These are phyloP conservation scores for Trametes polyzona DNA, from an alignment of 1,284 basidiomycete genomes.

Conservation along the genomic window DNA sequence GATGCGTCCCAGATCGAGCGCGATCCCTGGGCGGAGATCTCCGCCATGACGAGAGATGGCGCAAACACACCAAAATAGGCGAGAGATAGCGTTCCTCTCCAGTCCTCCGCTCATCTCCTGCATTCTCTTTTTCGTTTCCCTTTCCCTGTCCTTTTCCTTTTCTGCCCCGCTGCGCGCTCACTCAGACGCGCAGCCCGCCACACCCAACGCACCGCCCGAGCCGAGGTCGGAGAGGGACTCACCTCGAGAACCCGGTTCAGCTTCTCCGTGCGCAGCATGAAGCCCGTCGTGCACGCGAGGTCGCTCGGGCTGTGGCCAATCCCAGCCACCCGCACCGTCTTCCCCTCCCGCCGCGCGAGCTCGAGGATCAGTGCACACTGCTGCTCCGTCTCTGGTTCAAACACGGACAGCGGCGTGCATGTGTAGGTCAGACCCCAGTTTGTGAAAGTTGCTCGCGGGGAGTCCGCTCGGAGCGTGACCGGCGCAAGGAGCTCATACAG, in stretches of 20 bases:
- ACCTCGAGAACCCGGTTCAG: conserved; percentile 77
- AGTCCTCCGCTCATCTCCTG: background rate
- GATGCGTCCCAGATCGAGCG: conserved; percentile 16
- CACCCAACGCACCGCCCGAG: background rate
- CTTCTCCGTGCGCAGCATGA: conserved; percentile 79
- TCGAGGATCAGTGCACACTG: conserved; percentile 85
- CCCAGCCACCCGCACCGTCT: conserved; percentile 82
- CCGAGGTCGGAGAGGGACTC: conserved; percentile 42
- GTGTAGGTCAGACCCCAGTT: conserved; percentile 77
- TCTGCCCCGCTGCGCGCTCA: background rate
- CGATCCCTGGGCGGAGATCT: conserved; percentile 33
- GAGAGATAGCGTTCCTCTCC: conserved; percentile 20
- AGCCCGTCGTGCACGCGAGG: conserved; percentile 85
- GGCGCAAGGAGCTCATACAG: conserved; percentile 55
- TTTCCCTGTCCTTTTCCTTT: background rate
- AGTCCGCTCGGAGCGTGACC: conserved; percentile 51
- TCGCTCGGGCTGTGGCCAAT: conserved; percentile 95
- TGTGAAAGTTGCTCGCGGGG: conserved; percentile 51
- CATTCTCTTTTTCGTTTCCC: background rate
- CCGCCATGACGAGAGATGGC: conserved; percentile 31
- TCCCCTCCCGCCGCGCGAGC: conserved; percentile 77
- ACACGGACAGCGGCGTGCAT: conserved; percentile 70
- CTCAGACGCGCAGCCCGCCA: background rate
- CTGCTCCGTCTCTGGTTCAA: conserved; percentile 74
- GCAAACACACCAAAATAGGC: conserved; percentile 31